Percentiles rank a stretch among this genome's conserved stretches.
These are phyloP conservation scores for Neofusicoccum parvum DNA, from an alignment of 2,329 filamentous ascomycete genomes.

Conservation along the genomic window DNA sequence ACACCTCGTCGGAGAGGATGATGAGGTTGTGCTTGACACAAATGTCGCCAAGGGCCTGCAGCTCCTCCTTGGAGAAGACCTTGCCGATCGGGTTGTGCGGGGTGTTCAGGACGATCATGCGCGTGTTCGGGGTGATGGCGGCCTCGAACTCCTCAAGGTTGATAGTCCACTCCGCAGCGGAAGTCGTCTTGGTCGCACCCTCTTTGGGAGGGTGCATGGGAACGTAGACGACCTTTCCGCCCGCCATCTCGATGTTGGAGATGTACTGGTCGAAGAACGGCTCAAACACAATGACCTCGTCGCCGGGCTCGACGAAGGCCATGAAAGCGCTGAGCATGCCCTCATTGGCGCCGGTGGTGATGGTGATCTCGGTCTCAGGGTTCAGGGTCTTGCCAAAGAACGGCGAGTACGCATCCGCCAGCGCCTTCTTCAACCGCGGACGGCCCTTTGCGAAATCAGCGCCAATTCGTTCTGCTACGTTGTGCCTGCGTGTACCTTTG, in stretches of 20 bases:
- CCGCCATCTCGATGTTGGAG: slow-evolving; percentile 97
- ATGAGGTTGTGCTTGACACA: slow-evolving; percentile 93
- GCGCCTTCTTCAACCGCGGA: slow-evolving; percentile 86
- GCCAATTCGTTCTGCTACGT: not conserved
- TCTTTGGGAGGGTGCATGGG: slow-evolving; percentile 87
- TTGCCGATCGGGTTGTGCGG: slow-evolving; percentile 97
- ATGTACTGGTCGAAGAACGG: slow-evolving; percentile 99
- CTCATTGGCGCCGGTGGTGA: slow-evolving; percentile 91
- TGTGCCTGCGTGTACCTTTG: slow-evolving; percentile 59
- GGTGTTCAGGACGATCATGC: slow-evolving; percentile 93
- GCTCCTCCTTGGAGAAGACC: slow-evolving; percentile 82
- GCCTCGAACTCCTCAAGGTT: slow-evolving; percentile 80
- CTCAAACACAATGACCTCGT: slow-evolving; percentile 97
- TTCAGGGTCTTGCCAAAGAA: slow-evolving; percentile 81
- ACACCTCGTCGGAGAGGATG: slow-evolving; percentile 74
- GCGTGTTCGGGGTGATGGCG: slow-evolving; percentile 81
- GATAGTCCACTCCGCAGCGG: slow-evolving; percentile 84
- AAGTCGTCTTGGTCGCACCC: slow-evolving; percentile 77
- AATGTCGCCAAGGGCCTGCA: slow-evolving; percentile 81
- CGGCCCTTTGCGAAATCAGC: slow-evolving; percentile 59
- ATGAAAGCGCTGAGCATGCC: slow-evolving; percentile 93
- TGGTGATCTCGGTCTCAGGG: slow-evolving; percentile 89
- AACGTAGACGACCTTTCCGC: slow-evolving; percentile 91
- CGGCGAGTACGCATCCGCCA: slow-evolving; percentile 89
- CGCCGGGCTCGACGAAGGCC: slow-evolving; percentile 91